These are phyloP conservation scores for Phyllosticta citrichinensis DNA, from an alignment of 2,329 filamentous ascomycete species.

Conservation along the genomic window DNA sequence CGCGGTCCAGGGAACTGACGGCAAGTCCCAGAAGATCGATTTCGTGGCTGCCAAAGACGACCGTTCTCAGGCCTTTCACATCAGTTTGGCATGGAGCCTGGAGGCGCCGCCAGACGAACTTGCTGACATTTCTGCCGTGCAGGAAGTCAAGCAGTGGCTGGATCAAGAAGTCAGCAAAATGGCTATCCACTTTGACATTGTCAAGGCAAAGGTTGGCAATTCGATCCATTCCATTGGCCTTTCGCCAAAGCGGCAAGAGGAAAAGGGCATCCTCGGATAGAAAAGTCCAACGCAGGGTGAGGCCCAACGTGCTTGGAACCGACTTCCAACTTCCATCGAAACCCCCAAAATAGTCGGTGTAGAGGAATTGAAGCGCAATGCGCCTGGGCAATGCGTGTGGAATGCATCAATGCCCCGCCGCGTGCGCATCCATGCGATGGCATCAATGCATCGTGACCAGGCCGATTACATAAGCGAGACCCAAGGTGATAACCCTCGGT, in stretches of 20 bases:
- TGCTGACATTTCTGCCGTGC: conserved; percentile 6
- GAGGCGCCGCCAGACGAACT: conserved; percentile 1
- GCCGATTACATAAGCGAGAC: not conserved
- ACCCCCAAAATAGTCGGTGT: not conserved
- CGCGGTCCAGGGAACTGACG: not conserved
- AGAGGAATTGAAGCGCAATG: not conserved
- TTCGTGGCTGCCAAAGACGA: conserved; percentile 22
- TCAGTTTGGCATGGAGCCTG: conserved; percentile 75
- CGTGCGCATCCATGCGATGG: not conserved
- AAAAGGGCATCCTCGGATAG: conserved; percentile 15
- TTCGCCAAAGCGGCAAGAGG: conserved; percentile 14
- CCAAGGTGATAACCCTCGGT: not conserved
- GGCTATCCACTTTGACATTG: conserved; percentile 25
- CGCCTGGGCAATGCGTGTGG: not conserved
- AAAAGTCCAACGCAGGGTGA: not conserved
- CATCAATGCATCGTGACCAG: not conserved
- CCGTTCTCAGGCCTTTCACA: conserved; percentile 58
- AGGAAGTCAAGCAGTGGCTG: conserved; percentile 5
- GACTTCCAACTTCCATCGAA: not conserved
- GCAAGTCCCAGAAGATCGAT: conserved; percentile 14
- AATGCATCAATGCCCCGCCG: not conserved
- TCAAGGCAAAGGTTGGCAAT: conserved; percentile 42
- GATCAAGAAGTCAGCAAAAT: conserved; percentile 16
- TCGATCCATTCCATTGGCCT: conserved; percentile 24
- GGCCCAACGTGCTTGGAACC: not conserved